phyloP scores from a whole-genome alignment of 169 alveolate species.

The Plasmodium fragile region DNA sequence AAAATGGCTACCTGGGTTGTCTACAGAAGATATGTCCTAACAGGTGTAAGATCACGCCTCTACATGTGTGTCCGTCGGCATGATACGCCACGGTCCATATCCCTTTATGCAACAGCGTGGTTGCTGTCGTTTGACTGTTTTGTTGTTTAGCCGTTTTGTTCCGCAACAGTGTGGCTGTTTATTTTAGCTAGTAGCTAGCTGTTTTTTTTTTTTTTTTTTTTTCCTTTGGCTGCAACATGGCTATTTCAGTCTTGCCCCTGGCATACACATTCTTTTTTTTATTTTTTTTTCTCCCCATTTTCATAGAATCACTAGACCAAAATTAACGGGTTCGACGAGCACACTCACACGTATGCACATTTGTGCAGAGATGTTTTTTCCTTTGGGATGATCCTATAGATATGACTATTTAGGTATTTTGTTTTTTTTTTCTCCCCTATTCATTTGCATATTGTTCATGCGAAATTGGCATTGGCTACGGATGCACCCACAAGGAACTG shows the following conservation, averaged over 20 bases:
- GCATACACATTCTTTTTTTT: background rate
- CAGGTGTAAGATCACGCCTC: background rate
- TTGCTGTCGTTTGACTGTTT: background rate
- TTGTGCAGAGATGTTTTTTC: background rate
- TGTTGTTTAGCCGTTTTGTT: background rate
- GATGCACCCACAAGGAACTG: background rate
- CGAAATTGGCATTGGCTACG: background rate
- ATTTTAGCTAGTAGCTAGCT: slow-evolving; percentile 1
- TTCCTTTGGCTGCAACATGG: background rate
- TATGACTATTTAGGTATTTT: background rate
- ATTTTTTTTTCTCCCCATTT: background rate
- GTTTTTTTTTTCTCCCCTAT: background rate
- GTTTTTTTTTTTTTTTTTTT: slow-evolving; percentile 1
- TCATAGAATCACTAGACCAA: background rate
- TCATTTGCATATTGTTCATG: background rate
- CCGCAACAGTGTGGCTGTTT: background rate
- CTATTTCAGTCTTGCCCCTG: background rate
- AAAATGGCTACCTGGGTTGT: background rate
- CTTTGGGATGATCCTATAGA: background rate
- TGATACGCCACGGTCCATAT: background rate
- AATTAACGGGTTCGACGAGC: background rate
- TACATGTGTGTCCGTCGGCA: background rate
- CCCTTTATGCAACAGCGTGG: background rate
- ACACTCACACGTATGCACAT: background rate
- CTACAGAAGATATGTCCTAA: background rate